A percentile compares a stretch with the other conserved stretches of the same genome.
Evolutionary conservation across 2,329 filamentous ascomycete species (phyloP).

Genomic region (Ophiostoma perfectum): DNA sequence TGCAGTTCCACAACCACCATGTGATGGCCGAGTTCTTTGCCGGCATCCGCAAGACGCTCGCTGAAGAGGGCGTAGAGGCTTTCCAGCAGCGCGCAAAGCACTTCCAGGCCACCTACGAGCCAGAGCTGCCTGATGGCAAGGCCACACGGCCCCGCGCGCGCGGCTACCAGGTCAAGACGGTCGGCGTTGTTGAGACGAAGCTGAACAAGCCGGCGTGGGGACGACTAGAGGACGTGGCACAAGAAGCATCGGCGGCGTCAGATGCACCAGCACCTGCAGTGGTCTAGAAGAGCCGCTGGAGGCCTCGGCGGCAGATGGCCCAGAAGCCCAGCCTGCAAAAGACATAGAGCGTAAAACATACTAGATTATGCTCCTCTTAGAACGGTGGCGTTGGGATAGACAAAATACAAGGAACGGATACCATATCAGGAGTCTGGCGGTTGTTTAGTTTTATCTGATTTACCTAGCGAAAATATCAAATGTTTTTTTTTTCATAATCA

Average conservation of each 20-base stretch:
- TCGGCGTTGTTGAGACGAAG: constrained; percentile 50
- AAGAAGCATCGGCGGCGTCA: neutral
- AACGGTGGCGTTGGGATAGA: neutral
- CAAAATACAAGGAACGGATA: constrained; percentile 1
- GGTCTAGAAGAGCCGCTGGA: constrained; percentile 14
- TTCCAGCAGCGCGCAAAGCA: constrained; percentile 51
- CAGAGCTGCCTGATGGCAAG: constrained; percentile 64
- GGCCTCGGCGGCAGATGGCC: constrained; percentile 4
- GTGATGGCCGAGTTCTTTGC: constrained; percentile 68
- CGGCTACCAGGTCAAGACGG: constrained; percentile 75
- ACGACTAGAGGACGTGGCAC: constrained; percentile 35
- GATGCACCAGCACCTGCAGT: neutral
- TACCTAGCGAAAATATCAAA: neutral
- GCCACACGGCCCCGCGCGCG: constrained; percentile 73
- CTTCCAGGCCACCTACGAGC: constrained; percentile 57
- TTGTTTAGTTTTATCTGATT: neutral
- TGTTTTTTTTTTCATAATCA: neutral
- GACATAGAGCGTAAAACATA: neutral
- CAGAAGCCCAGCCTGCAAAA: neutral
- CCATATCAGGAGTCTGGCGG: neutral
- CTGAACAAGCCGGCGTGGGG: constrained; percentile 66
- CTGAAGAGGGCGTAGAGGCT: constrained; percentile 41
- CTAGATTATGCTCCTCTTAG: neutral
- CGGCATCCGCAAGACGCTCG: constrained; percentile 61
- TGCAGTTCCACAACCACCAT: constrained; percentile 88